A percentile compares a stretch with the other conserved stretches of the same genome.
Conservation (phyloP, 345 rosid genomes). For the Populus alba region DNA sequence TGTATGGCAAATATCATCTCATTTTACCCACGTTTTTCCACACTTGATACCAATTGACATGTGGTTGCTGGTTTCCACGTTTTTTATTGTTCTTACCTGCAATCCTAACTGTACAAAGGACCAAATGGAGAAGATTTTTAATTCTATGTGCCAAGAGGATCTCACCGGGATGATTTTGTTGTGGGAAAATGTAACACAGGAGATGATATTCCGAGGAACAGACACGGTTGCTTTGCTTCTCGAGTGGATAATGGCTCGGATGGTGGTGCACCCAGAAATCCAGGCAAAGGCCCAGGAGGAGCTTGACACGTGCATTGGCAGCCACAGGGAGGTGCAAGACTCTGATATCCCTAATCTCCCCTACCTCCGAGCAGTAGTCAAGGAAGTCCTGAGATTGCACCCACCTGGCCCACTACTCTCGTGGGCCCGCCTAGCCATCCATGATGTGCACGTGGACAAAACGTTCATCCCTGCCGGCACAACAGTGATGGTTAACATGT, state of each 20-base stretch:
- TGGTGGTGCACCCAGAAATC: constrained; percentile 56
- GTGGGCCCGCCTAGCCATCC: constrained; percentile 68
- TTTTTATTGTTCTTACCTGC: background rate
- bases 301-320: constrained; percentile 36
- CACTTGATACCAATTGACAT: background rate
- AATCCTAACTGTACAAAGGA: background rate
- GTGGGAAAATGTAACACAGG: constrained; percentile 24
- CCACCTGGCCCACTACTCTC: constrained; percentile 80
- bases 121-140: background rate
- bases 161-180: background rate
- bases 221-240: constrained; percentile 68
- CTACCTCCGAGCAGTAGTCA: constrained; percentile 57
- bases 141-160: background rate
- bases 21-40: background rate
- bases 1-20: no score
- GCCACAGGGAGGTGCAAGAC: constrained; percentile 35
- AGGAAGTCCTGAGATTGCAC: constrained; percentile 60
- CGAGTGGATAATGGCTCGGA: constrained; percentile 70
- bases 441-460: constrained; percentile 56
- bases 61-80: background rate
- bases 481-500: constrained; percentile 76
- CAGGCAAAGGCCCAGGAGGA: constrained; percentile 50
- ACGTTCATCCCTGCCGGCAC: constrained; percentile 58
- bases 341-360: constrained; percentile 51
- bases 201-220: constrained; percentile 66